Evolutionary conservation across 2,329 filamentous ascomycete genomes (phyloP), one percentile per base, ranked within the genome.

Genomic region (Paecilomyces sp.): DNA sequence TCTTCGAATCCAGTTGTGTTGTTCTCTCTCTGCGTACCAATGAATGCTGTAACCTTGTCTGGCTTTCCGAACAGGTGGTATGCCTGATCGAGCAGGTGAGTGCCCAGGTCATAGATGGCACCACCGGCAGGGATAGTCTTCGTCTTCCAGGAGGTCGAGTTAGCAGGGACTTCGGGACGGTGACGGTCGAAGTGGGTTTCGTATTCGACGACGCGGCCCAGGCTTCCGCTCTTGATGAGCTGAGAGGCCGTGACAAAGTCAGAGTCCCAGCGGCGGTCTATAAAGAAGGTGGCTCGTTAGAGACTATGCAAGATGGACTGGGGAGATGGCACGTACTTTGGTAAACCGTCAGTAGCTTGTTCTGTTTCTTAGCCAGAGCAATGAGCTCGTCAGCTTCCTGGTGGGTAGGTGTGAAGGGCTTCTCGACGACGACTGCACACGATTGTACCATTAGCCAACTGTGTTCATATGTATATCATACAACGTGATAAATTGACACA

Each of bases 121-220:
- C 88, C 87, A 47, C 87, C 86, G 11, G 86, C 89, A 15, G 86
- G 79, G 18, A 88, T 83, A 31, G 79, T 75, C 58, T 88, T 78
- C 47, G 81, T 83, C 79, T 92, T 92, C 90, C 90, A 93, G 56
- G 77, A 57, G 80, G 59, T 79, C 70, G 25, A 68, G 36, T 63
- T 68, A 33, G 73, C 64, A 4, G 85, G 83, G 47, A 81, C 78
- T 31, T 80, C 79, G 13, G 87, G 80, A 18, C 86, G 83, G 75
- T 89, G 87, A 18, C 90, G 85, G 73, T 93, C 90, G 69, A 92
- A 92, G 76, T 92, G 89, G 24, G 88, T 88, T 73, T 92, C 85
- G 68, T 89, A 90, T 75, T 93, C 89, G 58, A 88, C 82, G 47
- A 92, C 76, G n/a, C 89, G 82, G 58, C 90, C 90, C 3, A 93